Evolutionary conservation across 495 filamentous ascomycete species (phyloP).

Genomic region (Massariosphaeria phaeospora): DNA sequence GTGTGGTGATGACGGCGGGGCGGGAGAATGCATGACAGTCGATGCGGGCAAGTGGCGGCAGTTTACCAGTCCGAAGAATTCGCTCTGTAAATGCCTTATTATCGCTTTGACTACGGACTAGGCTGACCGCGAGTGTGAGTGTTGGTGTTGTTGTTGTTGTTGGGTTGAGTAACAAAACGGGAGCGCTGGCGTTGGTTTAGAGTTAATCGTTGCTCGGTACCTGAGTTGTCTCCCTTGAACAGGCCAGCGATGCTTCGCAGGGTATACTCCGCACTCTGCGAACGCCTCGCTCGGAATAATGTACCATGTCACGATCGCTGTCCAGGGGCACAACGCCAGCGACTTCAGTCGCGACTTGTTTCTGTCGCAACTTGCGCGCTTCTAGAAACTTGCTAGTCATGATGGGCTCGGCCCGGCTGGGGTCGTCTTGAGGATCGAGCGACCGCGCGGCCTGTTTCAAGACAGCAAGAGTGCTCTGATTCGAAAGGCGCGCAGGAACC

Average conservation of each 20-base stretch:
- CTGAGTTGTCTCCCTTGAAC: slow-evolving; percentile 28
- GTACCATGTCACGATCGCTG: slow-evolving; percentile 27
- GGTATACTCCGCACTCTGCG: slow-evolving; percentile 29
- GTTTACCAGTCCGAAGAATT: too few species aligned
- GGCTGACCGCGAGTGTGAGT: too few species aligned
- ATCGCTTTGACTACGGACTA: too few species aligned
- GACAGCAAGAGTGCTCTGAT: too few species aligned
- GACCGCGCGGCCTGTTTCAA: slow-evolving; percentile 27
- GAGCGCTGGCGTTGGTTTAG: slow-evolving; percentile 24
- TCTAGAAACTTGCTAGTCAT: slow-evolving; percentile 28
- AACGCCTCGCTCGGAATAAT: slow-evolving; percentile 15
- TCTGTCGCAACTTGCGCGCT: slow-evolving; percentile 19
- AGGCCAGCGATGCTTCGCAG: slow-evolving; percentile 25
- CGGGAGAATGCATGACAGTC: too few species aligned
- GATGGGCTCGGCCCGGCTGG: background rate
- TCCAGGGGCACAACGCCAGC: slow-evolving; percentile 9
- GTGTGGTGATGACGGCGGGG: too few species aligned
- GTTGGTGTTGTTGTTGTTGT: slow-evolving; percentile 4
- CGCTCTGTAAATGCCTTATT: too few species aligned
- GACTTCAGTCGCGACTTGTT: slow-evolving; percentile 12
- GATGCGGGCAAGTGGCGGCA: too few species aligned
- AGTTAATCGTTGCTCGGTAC: slow-evolving; percentile 31
- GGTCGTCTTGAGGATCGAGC: background rate
- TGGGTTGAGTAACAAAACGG: background rate
- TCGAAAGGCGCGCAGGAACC: slow-evolving; percentile 3